Conservation (phyloP, 1,284 basidiomycete species). For the Vanrija humicola region DNA sequence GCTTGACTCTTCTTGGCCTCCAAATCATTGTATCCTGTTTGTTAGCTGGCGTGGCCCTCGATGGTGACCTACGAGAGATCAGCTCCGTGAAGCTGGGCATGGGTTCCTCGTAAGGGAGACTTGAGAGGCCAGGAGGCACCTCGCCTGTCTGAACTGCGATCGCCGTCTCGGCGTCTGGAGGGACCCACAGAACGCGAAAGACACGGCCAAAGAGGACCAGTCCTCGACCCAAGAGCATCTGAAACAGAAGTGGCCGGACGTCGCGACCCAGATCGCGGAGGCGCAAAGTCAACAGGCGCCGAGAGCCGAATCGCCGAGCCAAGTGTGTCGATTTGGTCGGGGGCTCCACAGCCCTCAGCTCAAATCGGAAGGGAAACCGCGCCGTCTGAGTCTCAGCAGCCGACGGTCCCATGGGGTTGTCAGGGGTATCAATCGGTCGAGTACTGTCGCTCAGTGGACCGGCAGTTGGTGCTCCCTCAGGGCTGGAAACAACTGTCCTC, state of each 20-base stretch:
- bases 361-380: conserved; percentile 6
- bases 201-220: conserved; percentile 32
- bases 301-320: conserved; percentile 33
- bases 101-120: neutral
- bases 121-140: neutral
- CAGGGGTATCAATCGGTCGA: neutral
- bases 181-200: conserved; percentile 28
- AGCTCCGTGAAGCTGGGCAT: conserved; percentile 16
- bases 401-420: conserved; percentile 3
- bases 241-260: conserved; percentile 4
- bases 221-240: conserved; percentile 25
- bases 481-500: too few species aligned
- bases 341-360: conserved; percentile 24
- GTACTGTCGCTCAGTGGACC: neutral
- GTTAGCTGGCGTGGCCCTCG: neutral
- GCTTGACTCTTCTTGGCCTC: conserved; percentile 31
- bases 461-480: neutral
- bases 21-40: conserved; percentile 31
- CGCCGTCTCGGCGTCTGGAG: conserved; percentile 24
- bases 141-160: conserved; percentile 29
- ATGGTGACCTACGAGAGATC: conserved; percentile 15
- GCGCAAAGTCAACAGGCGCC: conserved; percentile 30
- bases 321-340: conserved; percentile 33
- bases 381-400: neutral
- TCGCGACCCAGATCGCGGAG: conserved; percentile 6